Evolutionary conservation across 108 stramenopile species (phyloP), one percentile per base, ranked within the genome.

Genomic region (Parietichytrium sp.): DNA sequence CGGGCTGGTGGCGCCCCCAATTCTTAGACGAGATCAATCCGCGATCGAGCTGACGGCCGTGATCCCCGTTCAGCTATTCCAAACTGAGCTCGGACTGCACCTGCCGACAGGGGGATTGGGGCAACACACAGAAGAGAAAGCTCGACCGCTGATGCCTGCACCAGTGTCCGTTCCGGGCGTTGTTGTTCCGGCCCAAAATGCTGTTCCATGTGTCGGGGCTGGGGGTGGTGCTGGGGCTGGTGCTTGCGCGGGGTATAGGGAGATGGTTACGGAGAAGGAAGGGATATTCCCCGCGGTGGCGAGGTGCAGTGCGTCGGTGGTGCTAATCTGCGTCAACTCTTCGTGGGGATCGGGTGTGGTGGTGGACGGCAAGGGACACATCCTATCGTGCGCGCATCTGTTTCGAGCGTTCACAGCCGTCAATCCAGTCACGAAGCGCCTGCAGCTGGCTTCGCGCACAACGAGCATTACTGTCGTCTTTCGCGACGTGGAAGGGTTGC

Each of bases 331-430:
- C 13, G 61, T 72, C 61, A 72, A 1, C 61, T 45, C 61, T 16
- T 72, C 61, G 6, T 72, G 61, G 61, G 61, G 61, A 33, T 72
- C 61, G 13, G 61, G 61, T 42, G 45, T 72, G 1, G 15, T 72
- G 2, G 42, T 72, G 10, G 36, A 33, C 42, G 61, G 45, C 10
- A n/a, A 72, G 42, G 61, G 61, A 0, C 42, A 72, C 33, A 72
- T 72, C 45, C 20, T 72, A n/a, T 72, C 61, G 10, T 72, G 61
- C 42, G 61, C 61, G 4, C 61, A 72, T 42, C 61, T 72, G 38
- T 72, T 72, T 45, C 61, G 61, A 0, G 38, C 61, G 3, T 72
- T 18, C 61, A 72, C 61, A n/a, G n/a, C 36, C n/a, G 61, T 72
- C 10, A 72, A 72, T 20, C 61, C 61, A 25, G 12, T 6, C 29